Base-by-base conservation (phyloP, 163 green algal genomes). In the Coccomyxa subellipsoidea region DNA sequence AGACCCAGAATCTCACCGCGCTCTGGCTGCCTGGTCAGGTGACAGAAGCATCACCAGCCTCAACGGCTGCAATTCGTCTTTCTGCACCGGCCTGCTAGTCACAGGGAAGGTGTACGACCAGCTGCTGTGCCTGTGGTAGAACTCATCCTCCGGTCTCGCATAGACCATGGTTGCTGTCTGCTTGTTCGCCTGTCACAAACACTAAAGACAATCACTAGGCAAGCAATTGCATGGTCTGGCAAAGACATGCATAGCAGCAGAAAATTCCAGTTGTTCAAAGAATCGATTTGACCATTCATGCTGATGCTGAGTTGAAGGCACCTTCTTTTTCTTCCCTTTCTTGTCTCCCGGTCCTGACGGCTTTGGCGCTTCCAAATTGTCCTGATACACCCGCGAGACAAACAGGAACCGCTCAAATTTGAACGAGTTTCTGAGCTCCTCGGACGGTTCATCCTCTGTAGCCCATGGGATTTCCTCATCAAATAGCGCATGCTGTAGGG, bases 101-200 rank as follows among this genome's bases (percentile, higher is more conserved):
- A 94, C 82, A 0, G 90, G 86, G 82, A 97, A 96, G 15, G 86
- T 90, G 88, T 91, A 95, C 29, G 83, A 88, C 87, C 90, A 94
- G 31, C 78, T 76, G 40, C 85, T 87, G 12, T 91, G 83, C 82
- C 90, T 84, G 80, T 96, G 92, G 32, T 96, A 93, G 80, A 94
- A 96, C 86, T 98, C 93, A 69, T 96, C 94, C 86, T 98, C 95
- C 0, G 95, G 95, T 18, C 91, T 81, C 38, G 92, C 79, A 77
- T 95, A 97, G 31, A 97, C 87, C 0, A 96, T 78, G 75, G 38
- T 38, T 75, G 35, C 69, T 77, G 8, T 36, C 38, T 76, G 54
- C 82, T n/a, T 32, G 23, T 18, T 18, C 15, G 15, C 47, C 47
- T 59, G 23, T n/a, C n/a, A n/a, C n/a, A n/a, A n/a, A n/a, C n/a